Percentiles rank a stretch among this genome's conserved stretches.
These are phyloP conservation scores for Elsinoe arachidis DNA, from an alignment of 2,329 filamentous ascomycete species.

Conservation along the genomic window DNA sequence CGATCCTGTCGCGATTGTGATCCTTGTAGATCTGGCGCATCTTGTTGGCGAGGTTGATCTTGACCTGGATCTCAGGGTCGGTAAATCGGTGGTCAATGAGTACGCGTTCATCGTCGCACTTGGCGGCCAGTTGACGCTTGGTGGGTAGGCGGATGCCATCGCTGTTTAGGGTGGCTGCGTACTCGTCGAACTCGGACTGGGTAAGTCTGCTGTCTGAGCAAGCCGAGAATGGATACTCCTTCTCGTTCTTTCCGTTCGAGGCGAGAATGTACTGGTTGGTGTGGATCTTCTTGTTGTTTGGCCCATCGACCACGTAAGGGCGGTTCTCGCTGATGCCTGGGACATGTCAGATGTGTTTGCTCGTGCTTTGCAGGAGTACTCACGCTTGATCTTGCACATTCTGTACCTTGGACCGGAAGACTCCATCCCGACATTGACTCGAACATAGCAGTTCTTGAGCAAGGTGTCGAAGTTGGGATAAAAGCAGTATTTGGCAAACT, in stretches of 20 bases:
- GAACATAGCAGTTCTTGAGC: conserved; percentile 75
- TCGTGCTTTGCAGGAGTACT: conserved; percentile 16
- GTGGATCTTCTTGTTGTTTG: conserved; percentile 66
- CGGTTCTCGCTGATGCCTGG: conserved; percentile 68
- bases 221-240: conserved; percentile 81
- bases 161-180: conserved; percentile 62
- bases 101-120: conserved; percentile 71
- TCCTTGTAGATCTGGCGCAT: conserved; percentile 54
- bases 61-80: conserved; percentile 70
- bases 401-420: conserved; percentile 73
- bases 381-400: conserved; percentile 80
- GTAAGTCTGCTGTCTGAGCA: conserved; percentile 80
- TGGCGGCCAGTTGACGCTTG: conserved; percentile 57
- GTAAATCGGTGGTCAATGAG: conserved; percentile 76
- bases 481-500: conserved; percentile 87
- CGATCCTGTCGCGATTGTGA: conserved; percentile 58
- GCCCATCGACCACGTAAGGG: conserved; percentile 71
- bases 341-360: conserved; percentile 21
- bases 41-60: conserved; percentile 62
- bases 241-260: conserved; percentile 73
- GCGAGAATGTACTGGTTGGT: conserved; percentile 79
- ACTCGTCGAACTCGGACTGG: conserved; percentile 71
- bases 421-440: conserved; percentile 66
- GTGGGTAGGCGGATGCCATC: conserved; percentile 68
- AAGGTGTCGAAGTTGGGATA: conserved; percentile 79